These are phyloP conservation scores for Lasiosphaeriaceae sp. DNA, from an alignment of 495 filamentous ascomycete species.

Conservation along the genomic window DNA sequence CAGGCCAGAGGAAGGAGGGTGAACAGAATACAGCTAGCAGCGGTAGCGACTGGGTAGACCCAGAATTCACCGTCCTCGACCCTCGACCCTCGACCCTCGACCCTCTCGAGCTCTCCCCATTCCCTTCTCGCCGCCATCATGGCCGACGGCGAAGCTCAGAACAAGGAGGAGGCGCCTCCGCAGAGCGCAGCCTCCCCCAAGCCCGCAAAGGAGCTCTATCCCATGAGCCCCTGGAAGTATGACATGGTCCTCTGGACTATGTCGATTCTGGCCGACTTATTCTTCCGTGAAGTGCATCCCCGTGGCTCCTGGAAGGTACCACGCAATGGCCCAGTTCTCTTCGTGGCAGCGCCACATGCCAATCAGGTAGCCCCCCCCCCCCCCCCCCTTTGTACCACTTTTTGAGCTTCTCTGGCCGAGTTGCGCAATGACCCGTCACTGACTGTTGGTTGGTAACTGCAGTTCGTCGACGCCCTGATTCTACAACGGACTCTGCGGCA, in stretches of 20 bases:
- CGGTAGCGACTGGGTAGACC: no score
- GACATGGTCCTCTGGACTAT: slow-evolving; percentile 78
- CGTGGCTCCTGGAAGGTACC: slow-evolving; percentile 92
- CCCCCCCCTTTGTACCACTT: not conserved
- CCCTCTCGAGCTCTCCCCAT: not conserved
- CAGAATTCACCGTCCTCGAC: no score
- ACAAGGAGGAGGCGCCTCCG: slow-evolving; percentile 11
- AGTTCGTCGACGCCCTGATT: slow-evolving; percentile 95
- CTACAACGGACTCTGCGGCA: slow-evolving; percentile 82
- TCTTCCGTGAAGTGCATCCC: slow-evolving; percentile 97
- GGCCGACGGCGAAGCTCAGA: slow-evolving; percentile 13
- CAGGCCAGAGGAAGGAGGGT: no score
- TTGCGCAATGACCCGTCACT: no score
- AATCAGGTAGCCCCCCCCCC: slow-evolving; percentile 65
- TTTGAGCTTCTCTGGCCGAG: not conserved
- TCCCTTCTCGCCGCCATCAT: slow-evolving; percentile 4
- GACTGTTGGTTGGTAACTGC: not conserved
- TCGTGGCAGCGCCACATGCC: slow-evolving; percentile 97
- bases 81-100: not conserved
- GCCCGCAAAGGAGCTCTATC: slow-evolving; percentile 54
- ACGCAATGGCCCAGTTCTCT: slow-evolving; percentile 79
- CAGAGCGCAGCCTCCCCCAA: slow-evolving; percentile 22
- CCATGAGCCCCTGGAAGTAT: slow-evolving; percentile 72
- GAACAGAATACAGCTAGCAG: no score
- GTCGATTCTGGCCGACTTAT: slow-evolving; percentile 84